Evolutionary conservation across 352 stramenopile species (phyloP).

Genomic region (Pythium periplocum): DNA sequence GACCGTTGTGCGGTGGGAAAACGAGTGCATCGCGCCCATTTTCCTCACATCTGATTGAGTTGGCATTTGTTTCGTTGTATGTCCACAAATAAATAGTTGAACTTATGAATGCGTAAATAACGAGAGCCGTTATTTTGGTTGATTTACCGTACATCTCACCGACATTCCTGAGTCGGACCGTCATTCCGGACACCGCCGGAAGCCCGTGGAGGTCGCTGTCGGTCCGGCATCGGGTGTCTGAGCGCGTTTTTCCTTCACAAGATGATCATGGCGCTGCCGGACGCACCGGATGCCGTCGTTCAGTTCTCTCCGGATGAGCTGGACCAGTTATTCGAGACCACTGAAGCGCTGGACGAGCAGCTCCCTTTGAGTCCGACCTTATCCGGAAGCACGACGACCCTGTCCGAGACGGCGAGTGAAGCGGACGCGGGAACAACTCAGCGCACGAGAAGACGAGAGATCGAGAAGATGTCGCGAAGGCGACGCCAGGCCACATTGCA

Average conservation of each 20-base stretch:
- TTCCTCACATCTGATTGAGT: conserved; percentile 20
- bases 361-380: conserved; percentile 2
- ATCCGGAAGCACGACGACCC: conserved; percentile 7
- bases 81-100: too few relatives aligned
- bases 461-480: conserved; percentile 53
- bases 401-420: conserved; percentile 2
- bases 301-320: conserved; percentile 20
- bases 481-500: conserved; percentile 17
- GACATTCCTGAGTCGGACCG: not conserved
- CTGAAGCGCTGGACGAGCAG: not conserved
- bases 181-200: conserved; percentile 2
- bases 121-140: too few relatives aligned
- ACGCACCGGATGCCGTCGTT: not conserved
- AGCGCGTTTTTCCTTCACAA: conserved; percentile 14
- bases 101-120: too few relatives aligned
- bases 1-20: conserved; percentile 67
- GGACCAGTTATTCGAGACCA: conserved; percentile 17
- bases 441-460: conserved; percentile 39
- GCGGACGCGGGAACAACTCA: not conserved
- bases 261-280: conserved; percentile 10
- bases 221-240: conserved; percentile 11
- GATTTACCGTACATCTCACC: too few relatives aligned
- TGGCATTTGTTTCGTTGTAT: too few relatives aligned
- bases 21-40: conserved; percentile 43
- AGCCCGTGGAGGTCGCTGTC: conserved; percentile 5